Conservation (phyloP, 805 yeast species). For the Yarrowia osloensis region DNA sequence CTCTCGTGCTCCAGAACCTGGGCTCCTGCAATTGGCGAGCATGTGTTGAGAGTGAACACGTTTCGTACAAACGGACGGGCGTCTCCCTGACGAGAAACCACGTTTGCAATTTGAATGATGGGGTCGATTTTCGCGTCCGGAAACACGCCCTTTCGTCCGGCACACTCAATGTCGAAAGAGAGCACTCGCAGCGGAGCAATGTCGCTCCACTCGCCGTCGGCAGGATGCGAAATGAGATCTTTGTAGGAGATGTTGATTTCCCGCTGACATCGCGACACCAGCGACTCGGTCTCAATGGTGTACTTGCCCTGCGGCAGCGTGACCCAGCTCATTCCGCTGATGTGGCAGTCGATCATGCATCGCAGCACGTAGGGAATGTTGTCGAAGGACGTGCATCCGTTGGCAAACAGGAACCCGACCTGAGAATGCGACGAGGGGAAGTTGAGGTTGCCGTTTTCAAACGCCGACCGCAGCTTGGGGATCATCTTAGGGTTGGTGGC, state of each 20-base stretch:
- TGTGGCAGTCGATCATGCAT: conserved; percentile 87
- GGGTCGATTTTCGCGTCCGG: conserved; percentile 95
- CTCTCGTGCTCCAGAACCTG: conserved; percentile 73
- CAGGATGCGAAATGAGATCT: conserved; percentile 73
- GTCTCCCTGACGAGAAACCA: conserved; percentile 81
- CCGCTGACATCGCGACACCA: conserved; percentile 78
- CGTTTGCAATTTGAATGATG: conserved; percentile 96
- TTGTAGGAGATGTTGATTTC: conserved; percentile 72
- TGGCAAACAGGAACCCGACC: conserved; percentile 54
- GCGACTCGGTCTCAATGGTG: conserved; percentile 43
- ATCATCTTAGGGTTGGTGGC: conserved; percentile 67
- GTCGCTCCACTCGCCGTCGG: conserved; percentile 92
- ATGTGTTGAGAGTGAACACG: conserved; percentile 89
- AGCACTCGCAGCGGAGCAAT: conserved; percentile 91
- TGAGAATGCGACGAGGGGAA: conserved; percentile 40
- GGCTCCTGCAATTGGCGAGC: conserved; percentile 92
- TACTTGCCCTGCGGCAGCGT: conserved; percentile 80
- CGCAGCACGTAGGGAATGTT: conserved; percentile 84
- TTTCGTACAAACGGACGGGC: conserved; percentile 83
- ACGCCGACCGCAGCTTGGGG: conserved; percentile 69
- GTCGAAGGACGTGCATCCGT: conserved; percentile 69
- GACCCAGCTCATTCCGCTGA: conserved; percentile 96
- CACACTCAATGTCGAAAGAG: conserved; percentile 97
- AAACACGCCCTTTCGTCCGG: conserved; percentile 94
- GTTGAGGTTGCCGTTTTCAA: conserved; percentile 77